Conservation (phyloP, 73 alveolate species). For the Tetrahymena malaccensis region DNA sequence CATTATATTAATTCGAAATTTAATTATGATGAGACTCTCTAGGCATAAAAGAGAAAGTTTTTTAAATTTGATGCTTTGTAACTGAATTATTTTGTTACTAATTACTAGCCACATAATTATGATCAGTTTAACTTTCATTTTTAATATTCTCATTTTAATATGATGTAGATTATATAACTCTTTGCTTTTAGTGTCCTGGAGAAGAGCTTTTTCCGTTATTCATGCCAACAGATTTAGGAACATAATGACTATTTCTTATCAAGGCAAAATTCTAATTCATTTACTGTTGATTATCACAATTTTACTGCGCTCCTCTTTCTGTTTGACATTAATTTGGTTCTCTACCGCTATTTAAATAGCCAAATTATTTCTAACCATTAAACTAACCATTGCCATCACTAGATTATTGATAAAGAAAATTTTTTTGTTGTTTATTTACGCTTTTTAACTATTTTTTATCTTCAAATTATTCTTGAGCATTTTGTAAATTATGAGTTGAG, state of each 20-base stretch:
- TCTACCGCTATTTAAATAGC: neutral
- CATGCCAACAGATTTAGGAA: neutral
- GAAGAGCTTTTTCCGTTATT: neutral
- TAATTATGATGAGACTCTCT: neutral
- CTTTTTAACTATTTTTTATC: neutral
- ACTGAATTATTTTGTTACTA: neutral
- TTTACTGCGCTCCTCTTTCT: neutral
- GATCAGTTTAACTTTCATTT: neutral
- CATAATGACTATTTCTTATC: neutral
- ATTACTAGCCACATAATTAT: neutral
- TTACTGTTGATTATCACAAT: neutral
- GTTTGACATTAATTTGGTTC: neutral
- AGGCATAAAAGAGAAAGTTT: neutral
- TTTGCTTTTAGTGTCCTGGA: neutral
- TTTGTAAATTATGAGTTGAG: neutral
- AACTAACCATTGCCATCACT: neutral
- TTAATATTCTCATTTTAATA: neutral
- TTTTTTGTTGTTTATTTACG: neutral
- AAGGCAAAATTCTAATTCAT: neutral
- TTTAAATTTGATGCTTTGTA: neutral
- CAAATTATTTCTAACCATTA: neutral
- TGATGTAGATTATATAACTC: neutral
- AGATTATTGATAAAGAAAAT: neutral
- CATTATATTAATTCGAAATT: neutral
- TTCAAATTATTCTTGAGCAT: neutral